Base-by-base conservation (phyloP, 176 grass and related monocot species). In the Avena atlantica region DNA sequence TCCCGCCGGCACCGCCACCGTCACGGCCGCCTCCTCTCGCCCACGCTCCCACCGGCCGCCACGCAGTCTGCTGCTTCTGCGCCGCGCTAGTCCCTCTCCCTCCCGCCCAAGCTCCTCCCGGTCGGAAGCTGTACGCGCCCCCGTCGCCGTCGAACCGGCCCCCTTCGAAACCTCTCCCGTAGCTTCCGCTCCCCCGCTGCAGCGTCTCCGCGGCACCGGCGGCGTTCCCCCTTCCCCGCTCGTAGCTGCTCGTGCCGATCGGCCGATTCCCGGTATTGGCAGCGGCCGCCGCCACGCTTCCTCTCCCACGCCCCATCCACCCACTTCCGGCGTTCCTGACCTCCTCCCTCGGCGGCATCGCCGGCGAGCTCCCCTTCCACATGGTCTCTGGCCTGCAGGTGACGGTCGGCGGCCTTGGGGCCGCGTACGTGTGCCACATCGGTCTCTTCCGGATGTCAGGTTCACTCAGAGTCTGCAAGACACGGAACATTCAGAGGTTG, bases 391-490 rank as follows among this genome's bases (percentile, higher is more conserved):
- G 69, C 78, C 34, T 67, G 60, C 47, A 27, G 58, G 24, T 29
- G 74, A 23, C 25, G 2, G 0, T 4, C 5, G 71, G 78, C 2
- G 59, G 81, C 14, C 3, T 65, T 12, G n/a, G 0, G 4, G 50
- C 76, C 20, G 7, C 59, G 77, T 91, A 81, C n/a, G 85, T 80
- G 76, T 91, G 86, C 89, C 81, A 85, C 23, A 91, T 53, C 3
- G 76, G 75, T 70, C 29, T 87, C 52, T 6, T 61, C 0, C 51
- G 5, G 19, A 88, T 81, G 36, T 85, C 86, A 53, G 13, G 34
- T 91, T 88, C 81, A 16, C 51, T 55, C 25, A 91, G 0, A 34
- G 25, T 81, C 89, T 91, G 76, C 51, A 84, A 2, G 74, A 70
- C 3, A 5, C 70, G 50, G 3, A 49, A 31, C 5, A 55, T 83